A percentile compares a stretch with the other conserved stretches of the same genome.
These are phyloP conservation scores for Geranomyces variabilis DNA, from an alignment of 192 early-diverging fungal species.

Conservation along the genomic window DNA sequence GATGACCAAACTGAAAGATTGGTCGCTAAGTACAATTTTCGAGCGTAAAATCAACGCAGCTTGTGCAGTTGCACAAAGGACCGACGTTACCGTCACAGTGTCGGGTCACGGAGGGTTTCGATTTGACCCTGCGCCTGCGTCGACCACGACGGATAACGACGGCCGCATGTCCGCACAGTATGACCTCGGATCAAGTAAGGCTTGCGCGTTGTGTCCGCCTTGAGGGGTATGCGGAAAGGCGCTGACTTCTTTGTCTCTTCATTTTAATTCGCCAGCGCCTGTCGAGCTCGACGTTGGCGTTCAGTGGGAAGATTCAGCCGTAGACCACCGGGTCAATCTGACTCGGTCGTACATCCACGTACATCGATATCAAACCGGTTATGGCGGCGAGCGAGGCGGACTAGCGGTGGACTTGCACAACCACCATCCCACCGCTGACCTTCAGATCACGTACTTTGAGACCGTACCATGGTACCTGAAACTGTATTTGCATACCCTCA, in stretches of 20 bases:
- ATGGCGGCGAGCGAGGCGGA: constrained; percentile 85
- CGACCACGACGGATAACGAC: not conserved
- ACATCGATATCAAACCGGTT: constrained; percentile 72
- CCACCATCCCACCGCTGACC: constrained; percentile 42
- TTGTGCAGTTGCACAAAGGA: constrained; percentile 56
- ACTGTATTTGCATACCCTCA: constrained; percentile 88
- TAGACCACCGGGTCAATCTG: constrained; percentile 52
- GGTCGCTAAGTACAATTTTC: constrained; percentile 54
- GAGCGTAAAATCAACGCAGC: constrained; percentile 44
- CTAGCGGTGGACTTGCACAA: constrained; percentile 78
- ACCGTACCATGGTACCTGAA: constrained; percentile 91
- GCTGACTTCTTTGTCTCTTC: too few species aligned
- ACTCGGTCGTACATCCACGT: constrained; percentile 52
- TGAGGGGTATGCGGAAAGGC: too few species aligned
- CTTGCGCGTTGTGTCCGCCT: not conserved
- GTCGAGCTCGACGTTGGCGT: constrained; percentile 50
- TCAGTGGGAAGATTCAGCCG: constrained; percentile 50
- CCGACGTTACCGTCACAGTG: constrained; percentile 39
- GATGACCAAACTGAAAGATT: constrained; percentile 18
- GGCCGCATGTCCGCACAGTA: not conserved
- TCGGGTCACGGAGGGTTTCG: not conserved
- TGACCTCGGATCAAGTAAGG: not conserved
- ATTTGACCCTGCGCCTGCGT: not conserved
- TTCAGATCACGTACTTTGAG: constrained; percentile 70
- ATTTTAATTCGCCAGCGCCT: constrained; percentile 4